phyloP scores from a whole-genome alignment of 2,329 filamentous ascomycete genomes.

The Pseudonectria buxi region DNA sequence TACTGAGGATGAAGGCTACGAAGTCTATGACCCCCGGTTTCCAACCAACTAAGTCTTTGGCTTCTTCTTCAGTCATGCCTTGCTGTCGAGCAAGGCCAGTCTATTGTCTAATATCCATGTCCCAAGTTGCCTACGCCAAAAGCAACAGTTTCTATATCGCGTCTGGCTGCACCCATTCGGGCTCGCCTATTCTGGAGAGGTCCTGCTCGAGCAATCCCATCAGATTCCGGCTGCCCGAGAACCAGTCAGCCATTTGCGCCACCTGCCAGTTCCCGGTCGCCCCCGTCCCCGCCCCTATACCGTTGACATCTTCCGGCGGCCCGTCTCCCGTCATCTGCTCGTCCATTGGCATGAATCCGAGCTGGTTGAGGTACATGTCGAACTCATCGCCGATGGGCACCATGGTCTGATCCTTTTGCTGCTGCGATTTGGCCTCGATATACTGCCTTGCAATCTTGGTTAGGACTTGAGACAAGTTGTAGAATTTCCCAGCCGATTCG shows the following conservation, averaged over 20 bases:
- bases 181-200: conserved; percentile 37
- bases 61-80: neutral
- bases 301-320: conserved; percentile 11
- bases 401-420: conserved; percentile 39
- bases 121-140: conserved; percentile 5
- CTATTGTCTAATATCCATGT: neutral
- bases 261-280: conserved; percentile 24
- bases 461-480: conserved; percentile 56
- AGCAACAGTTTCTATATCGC: no score
- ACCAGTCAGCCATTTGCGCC: conserved; percentile 57
- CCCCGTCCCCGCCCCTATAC: conserved; percentile 8
- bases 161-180: conserved; percentile 26
- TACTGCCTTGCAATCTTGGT: conserved; percentile 55
- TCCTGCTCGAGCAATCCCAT: conserved; percentile 60
- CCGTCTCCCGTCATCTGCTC: conserved; percentile 21
- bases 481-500: conserved; percentile 53
- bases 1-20: conserved; percentile 65
- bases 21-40: conserved; percentile 55
- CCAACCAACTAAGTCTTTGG: conserved; percentile 57
- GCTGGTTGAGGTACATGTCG: conserved; percentile 56
- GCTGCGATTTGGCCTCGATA: conserved; percentile 50
- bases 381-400: conserved; percentile 51
- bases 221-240: conserved; percentile 58
- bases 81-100: no score
- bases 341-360: conserved; percentile 50